Conservation (phyloP, 192 early-diverging fungal species). For the Coemansia sp. region DNA sequence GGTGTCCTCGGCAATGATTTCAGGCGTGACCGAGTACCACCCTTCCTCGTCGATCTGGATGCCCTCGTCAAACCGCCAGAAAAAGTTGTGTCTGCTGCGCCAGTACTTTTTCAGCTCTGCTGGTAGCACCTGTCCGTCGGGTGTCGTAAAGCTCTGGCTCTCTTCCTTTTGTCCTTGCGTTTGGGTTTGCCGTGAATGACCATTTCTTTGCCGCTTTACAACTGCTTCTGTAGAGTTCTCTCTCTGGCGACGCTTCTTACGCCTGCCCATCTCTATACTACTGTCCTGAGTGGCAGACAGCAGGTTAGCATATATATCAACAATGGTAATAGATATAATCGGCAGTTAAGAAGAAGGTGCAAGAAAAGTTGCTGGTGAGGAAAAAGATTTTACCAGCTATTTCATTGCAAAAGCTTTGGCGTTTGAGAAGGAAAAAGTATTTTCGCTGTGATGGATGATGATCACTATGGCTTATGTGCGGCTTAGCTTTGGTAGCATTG, state of each 20-base stretch:
- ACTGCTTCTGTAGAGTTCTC: background rate
- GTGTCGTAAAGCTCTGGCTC: slow-evolving; percentile 15
- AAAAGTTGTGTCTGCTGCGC: slow-evolving; percentile 77
- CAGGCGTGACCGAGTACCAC: slow-evolving; percentile 96
- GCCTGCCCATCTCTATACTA: slow-evolving; percentile 17
- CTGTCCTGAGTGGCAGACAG: background rate
- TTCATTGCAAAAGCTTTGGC: too few relatives aligned
- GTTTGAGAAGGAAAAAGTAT: too few relatives aligned
- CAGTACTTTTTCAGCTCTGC: slow-evolving; percentile 71
- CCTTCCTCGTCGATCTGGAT: slow-evolving; percentile 85
- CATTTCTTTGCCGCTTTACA: background rate
- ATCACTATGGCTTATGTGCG: too few relatives aligned
- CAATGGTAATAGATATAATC: background rate
- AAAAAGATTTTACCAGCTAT: too few relatives aligned
- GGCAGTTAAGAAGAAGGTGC: too few relatives aligned
- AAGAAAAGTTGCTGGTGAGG: too few relatives aligned
- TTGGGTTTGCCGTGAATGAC: background rate
- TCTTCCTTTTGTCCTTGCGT: background rate
- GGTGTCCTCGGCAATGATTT: slow-evolving; percentile 79
- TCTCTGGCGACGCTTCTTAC: slow-evolving; percentile 6
- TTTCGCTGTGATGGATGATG: too few relatives aligned
- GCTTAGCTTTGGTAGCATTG: too few relatives aligned
- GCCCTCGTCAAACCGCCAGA: slow-evolving; percentile 83
- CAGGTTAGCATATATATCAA: background rate
- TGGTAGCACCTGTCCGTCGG: slow-evolving; percentile 21